Conservation (phyloP, 768 basidiomycete genomes). For the Pleurotus giganteus region DNA sequence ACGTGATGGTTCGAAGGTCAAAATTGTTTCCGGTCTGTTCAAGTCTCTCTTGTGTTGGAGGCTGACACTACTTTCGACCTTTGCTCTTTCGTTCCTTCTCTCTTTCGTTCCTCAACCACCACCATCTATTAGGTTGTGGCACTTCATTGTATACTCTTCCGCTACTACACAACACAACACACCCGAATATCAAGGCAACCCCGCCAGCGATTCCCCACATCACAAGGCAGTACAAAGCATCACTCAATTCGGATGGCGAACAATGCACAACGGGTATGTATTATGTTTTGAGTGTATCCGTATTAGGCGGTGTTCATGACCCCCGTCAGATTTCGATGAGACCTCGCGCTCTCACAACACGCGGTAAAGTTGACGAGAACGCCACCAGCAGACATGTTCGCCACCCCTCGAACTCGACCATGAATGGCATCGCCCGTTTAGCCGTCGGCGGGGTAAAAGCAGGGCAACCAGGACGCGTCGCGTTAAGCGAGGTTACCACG, state of each 20-base stretch:
- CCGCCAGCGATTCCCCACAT: conserved; percentile 18
- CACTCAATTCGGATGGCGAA: conserved; percentile 49
- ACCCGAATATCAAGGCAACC: conserved; percentile 12
- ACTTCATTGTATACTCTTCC: conserved; percentile 28
- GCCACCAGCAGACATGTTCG: conserved; percentile 66
- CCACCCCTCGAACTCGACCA: conserved; percentile 48
- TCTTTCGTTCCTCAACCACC: conserved; percentile 20
- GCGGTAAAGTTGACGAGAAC: conserved; percentile 77
- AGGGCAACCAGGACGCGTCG: conserved; percentile 56
- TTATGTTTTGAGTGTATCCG: background rate
- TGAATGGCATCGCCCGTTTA: conserved; percentile 49
- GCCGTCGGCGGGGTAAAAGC: conserved; percentile 52
- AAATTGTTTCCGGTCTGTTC: conserved; percentile 15
- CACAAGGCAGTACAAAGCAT: conserved; percentile 23
- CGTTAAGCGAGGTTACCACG: conserved; percentile 79
- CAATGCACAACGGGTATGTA: conserved; percentile 58
- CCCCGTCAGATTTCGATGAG: conserved; percentile 60
- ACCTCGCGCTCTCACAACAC: conserved; percentile 59
- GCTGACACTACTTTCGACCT: conserved; percentile 30
- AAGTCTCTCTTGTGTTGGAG: conserved; percentile 20
- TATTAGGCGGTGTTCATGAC: background rate
- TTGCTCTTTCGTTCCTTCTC: conserved; percentile 24
- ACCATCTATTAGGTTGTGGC: conserved; percentile 20
- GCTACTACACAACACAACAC: conserved; percentile 24
- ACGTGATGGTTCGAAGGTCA: conserved; percentile 22